Conservation (phyloP, 108 stramenopile species). For the Cyclotella choctawhatcheeana region DNA sequence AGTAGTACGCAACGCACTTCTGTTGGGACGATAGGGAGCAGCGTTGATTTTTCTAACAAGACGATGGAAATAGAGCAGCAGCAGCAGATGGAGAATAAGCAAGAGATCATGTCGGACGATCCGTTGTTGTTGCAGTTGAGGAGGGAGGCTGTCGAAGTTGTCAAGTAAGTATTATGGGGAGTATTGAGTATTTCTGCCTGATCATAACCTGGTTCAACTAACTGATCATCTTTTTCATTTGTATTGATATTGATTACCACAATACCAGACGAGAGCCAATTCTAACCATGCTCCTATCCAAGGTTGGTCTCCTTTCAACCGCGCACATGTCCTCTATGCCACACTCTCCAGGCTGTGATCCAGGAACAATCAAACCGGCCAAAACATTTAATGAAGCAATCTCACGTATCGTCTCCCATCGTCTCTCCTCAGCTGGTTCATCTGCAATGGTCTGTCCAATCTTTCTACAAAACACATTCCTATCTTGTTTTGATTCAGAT, state of each 20-base stretch:
- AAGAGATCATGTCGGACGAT: too few relatives aligned
- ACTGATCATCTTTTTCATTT: neutral
- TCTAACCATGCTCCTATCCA: constrained; percentile 34
- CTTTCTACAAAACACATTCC: constrained; percentile 40
- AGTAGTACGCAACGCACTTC: neutral
- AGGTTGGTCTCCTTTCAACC: constrained; percentile 35
- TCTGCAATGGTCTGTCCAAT: constrained; percentile 55
- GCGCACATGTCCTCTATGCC: neutral
- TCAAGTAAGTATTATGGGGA: neutral
- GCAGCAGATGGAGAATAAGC: too few relatives aligned
- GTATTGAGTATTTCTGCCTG: neutral
- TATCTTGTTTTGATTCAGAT: constrained; percentile 31
- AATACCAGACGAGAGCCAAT: constrained; percentile 37
- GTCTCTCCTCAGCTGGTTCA: constrained; percentile 30
- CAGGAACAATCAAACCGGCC: constrained; percentile 6
- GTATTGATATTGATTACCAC: neutral
- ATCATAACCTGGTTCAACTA: neutral
- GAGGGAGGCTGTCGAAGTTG: constrained; percentile 37
- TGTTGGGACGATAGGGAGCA: neutral
- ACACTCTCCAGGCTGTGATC: neutral
- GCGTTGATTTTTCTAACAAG: neutral
- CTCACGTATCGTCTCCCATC: constrained; percentile 42
- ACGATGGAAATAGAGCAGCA: too few relatives aligned
- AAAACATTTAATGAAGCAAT: constrained; percentile 40
- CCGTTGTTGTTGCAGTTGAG: constrained; percentile 33